A percentile compares a stretch with the other conserved stretches of the same genome.
Conservation (phyloP, 768 basidiomycete species). For the Naganishia kalamii region DNA sequence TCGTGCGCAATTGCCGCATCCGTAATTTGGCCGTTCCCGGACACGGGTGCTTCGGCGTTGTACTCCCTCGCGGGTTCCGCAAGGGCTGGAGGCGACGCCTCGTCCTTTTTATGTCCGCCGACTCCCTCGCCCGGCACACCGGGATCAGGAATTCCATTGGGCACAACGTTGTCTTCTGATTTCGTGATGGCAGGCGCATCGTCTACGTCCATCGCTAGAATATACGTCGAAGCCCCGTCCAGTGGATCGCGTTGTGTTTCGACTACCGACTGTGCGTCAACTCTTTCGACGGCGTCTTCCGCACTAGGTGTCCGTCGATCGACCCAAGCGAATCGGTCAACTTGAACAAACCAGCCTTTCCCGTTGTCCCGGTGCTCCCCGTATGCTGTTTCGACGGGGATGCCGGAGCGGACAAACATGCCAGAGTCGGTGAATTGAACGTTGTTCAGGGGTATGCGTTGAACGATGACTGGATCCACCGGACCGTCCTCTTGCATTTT, state of each 20-base stretch:
- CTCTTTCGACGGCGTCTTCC: not conserved
- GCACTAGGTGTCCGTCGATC: not conserved
- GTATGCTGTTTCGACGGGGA: not conserved
- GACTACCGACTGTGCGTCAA: not conserved
- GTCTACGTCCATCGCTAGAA: not conserved
- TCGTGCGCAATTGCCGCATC: too few relatives aligned
- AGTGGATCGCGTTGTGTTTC: too few relatives aligned
- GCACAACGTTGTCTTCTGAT: not conserved
- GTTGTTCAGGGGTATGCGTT: not conserved
- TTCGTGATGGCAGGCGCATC: not conserved
- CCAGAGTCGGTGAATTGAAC: constrained; percentile 16
- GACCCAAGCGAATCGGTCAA: constrained; percentile 6
- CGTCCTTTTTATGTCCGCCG: too few relatives aligned
- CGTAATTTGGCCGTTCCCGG: too few relatives aligned
- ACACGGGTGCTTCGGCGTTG: too few relatives aligned
- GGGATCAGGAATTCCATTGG: not conserved
- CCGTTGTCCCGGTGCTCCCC: constrained; percentile 1
- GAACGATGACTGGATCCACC: not conserved
- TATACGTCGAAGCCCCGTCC: too few relatives aligned
- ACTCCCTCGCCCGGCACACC: too few relatives aligned
- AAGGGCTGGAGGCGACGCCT: too few relatives aligned
- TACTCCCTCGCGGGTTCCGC: too few relatives aligned
- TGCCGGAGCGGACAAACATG: constrained; percentile 11
- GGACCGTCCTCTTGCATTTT: not conserved
- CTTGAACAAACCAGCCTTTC: constrained; percentile 3